These are phyloP conservation scores for Phytopythium montanum DNA, from an alignment of 352 stramenopile species.

Conservation along the genomic window DNA sequence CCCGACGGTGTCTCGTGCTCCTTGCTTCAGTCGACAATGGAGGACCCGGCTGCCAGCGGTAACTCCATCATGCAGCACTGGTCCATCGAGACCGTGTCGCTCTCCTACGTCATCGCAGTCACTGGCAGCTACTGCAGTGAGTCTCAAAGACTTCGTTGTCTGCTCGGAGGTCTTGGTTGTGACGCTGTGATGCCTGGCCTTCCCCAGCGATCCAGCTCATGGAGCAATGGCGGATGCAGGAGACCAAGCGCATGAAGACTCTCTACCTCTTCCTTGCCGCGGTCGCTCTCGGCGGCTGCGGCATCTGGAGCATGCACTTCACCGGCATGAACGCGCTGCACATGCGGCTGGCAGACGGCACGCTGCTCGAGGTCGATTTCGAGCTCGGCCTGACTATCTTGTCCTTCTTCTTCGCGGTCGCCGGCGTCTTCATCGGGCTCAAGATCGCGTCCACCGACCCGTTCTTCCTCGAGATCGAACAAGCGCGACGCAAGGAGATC, in stretches of 20 bases:
- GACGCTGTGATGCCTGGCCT: not conserved
- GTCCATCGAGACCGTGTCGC: conserved; percentile 33
- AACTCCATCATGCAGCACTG: conserved; percentile 32
- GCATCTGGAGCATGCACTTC: conserved; percentile 78
- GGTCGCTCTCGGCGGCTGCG: conserved; percentile 46
- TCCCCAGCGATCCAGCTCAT: conserved; percentile 58
- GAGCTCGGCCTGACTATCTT: conserved; percentile 49
- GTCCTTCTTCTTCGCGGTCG: conserved; percentile 50
- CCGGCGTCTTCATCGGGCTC: conserved; percentile 52
- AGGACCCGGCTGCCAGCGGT: not conserved
- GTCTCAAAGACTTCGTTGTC: conserved; percentile 3
- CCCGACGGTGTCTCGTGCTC: not conserved
- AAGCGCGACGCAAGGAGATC: conserved; percentile 46
- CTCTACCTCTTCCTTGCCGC: conserved; percentile 38
- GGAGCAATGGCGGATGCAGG: conserved; percentile 61
- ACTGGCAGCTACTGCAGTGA: conserved; percentile 59
- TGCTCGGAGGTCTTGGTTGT: not conserved
- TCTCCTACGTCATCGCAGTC: conserved; percentile 51
- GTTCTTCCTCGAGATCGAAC: conserved; percentile 63
- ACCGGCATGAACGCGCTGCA: conserved; percentile 60
- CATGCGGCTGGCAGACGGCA: conserved; percentile 28
- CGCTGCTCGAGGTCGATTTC: conserved; percentile 41
- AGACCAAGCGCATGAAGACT: conserved; percentile 25
- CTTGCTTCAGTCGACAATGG: not conserved
- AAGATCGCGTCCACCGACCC: conserved; percentile 49